Conservation (phyloP, 2,329 filamentous ascomycete species). For the Talaromyces sp. region DNA sequence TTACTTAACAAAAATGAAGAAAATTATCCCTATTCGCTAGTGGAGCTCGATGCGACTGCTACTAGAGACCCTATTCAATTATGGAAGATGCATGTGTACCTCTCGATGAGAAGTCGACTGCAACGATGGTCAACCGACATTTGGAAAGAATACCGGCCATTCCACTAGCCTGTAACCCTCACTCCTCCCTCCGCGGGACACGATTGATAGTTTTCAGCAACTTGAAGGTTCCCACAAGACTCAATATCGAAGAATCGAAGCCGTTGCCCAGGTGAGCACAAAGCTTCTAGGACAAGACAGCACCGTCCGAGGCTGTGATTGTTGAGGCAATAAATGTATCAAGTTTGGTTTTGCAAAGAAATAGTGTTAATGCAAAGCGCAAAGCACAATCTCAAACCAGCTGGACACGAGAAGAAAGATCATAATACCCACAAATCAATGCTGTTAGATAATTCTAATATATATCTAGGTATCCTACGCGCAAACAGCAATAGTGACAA, state of each 20-base stretch:
- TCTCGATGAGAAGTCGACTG: background rate
- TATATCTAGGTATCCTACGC: no score
- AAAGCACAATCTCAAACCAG: background rate
- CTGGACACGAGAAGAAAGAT: background rate
- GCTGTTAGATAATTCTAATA: no score
- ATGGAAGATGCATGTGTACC: background rate
- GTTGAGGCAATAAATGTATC: background rate
- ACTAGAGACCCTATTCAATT: background rate
- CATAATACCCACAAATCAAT: background rate
- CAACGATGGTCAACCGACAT: background rate
- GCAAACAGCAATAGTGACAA: no score
- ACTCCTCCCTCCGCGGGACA: background rate
- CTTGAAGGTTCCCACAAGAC: background rate
- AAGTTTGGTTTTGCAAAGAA: background rate
- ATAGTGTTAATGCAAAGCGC: background rate
- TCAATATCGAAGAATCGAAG: background rate
- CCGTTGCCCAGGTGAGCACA: no score
- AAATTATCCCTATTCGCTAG: background rate
- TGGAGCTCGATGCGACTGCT: background rate
- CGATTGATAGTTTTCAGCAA: background rate
- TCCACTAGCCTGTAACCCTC: background rate
- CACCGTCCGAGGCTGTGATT: background rate
- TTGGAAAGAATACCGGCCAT: background rate
- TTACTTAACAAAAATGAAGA: background rate
- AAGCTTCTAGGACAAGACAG: background rate